Percentiles rank a stretch among this genome's conserved stretches.
phyloP scores from a whole-genome alignment of 192 early-diverging fungal species.

The Backusella macrospora region DNA sequence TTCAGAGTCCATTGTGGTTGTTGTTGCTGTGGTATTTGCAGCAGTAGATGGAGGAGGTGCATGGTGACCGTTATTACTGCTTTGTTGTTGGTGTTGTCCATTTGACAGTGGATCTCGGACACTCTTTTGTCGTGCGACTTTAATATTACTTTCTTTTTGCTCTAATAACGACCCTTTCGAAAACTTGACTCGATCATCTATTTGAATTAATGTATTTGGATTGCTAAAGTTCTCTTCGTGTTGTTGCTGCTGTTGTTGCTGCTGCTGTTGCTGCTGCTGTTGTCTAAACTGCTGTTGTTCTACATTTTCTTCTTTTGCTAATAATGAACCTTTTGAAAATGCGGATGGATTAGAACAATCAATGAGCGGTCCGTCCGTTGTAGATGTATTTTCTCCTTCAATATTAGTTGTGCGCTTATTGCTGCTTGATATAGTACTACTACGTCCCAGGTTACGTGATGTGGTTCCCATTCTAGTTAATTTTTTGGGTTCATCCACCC shows the following conservation, averaged over 20 bases:
- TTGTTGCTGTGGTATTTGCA: too few relatives aligned
- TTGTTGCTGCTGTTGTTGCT: background rate
- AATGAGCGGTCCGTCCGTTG: conserved; percentile 5
- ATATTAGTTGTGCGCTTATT: background rate
- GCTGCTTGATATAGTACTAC: background rate
- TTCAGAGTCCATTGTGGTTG: background rate
- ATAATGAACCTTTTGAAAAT: conserved; percentile 21
- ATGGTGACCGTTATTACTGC: background rate
- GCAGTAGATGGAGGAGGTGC: too few relatives aligned
- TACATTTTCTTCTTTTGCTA: conserved; percentile 1
- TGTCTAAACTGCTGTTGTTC: background rate
- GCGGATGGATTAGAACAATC: conserved; percentile 18
- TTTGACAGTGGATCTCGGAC: background rate
- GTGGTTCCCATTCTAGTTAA: background rate
- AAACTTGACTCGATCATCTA: conserved; percentile 25
- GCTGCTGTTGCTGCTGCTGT: conserved; percentile 11
- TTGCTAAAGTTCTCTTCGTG: background rate
- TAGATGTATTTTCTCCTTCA: background rate
- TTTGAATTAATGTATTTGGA: conserved; percentile 25
- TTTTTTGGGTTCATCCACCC: conserved; percentile 13
- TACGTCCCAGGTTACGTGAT: background rate
- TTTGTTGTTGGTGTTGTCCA: background rate
- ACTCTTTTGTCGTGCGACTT: conserved; percentile 25
- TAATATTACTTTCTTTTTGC: background rate
- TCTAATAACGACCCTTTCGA: conserved; percentile 32